Conservation (phyloP, 768 basidiomycete species). For the Lepiota venenata region DNA sequence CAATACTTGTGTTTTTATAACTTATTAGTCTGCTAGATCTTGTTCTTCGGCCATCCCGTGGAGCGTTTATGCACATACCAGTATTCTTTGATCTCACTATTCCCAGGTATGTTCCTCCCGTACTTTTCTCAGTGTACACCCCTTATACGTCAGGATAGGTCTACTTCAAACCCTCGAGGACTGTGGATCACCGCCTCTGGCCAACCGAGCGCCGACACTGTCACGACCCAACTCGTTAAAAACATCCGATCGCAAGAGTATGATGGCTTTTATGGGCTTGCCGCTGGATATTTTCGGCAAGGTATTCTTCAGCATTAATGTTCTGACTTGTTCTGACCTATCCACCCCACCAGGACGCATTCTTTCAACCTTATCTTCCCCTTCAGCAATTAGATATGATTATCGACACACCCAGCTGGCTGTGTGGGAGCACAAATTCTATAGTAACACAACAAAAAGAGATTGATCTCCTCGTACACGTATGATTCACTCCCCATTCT, state of each 20-base stretch:
- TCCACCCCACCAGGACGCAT: slow-evolving; percentile 62
- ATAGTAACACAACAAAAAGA: slow-evolving; percentile 94
- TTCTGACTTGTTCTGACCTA: not conserved
- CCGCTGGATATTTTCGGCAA: slow-evolving; percentile 93
- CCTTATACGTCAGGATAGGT: slow-evolving; percentile 40
- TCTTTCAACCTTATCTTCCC: slow-evolving; percentile 98
- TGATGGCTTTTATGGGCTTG: slow-evolving; percentile 91
- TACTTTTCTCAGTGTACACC: not conserved
- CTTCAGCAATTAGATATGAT: slow-evolving; percentile 92
- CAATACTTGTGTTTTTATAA: not conserved
- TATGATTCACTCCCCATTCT: slow-evolving; percentile 26
- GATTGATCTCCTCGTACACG: slow-evolving; percentile 88
- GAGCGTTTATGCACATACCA: slow-evolving; percentile 96
- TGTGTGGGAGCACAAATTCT: slow-evolving; percentile 93
- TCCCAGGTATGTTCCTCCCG: slow-evolving; percentile 61
- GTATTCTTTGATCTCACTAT: slow-evolving; percentile 91
- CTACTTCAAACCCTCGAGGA: slow-evolving; percentile 89
- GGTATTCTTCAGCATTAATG: slow-evolving; percentile 33
- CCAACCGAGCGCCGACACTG: slow-evolving; percentile 54
- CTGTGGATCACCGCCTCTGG: slow-evolving; percentile 84
- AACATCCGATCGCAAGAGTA: slow-evolving; percentile 87
- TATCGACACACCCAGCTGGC: slow-evolving; percentile 75
- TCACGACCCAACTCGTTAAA: slow-evolving; percentile 71
- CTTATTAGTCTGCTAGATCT: slow-evolving; percentile 52
- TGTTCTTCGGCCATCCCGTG: slow-evolving; percentile 96